phyloP scores from a whole-genome alignment of 495 filamentous ascomycete genomes.

The Thermochaetoides thermophila region DNA sequence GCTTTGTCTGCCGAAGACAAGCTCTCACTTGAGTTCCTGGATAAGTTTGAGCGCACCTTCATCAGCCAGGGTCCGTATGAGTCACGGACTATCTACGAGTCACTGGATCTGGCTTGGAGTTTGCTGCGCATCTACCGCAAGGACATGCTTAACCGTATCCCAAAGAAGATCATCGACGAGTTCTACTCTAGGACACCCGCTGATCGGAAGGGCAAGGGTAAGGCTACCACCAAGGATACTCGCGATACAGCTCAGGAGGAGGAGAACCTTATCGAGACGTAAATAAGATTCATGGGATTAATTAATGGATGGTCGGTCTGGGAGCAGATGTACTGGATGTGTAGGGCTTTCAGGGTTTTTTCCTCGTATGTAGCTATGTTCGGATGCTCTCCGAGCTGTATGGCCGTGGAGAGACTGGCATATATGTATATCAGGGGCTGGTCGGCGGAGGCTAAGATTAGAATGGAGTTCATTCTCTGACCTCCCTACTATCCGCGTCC shows the following conservation, averaged over 20 bases:
- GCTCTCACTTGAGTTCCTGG: conserved; percentile 91
- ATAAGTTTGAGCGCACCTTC: conserved; percentile 92
- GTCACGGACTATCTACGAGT: conserved; percentile 74
- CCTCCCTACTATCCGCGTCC: too few relatives aligned
- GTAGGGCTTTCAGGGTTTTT: too few relatives aligned
- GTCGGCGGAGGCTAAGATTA: too few relatives aligned
- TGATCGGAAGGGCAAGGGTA: conserved; percentile 38
- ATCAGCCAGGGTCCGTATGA: conserved; percentile 90
- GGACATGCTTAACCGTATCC: conserved; percentile 94
- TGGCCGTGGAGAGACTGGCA: too few relatives aligned
- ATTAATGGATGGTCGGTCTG: too few relatives aligned
- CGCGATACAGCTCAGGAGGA: conserved; percentile 38
- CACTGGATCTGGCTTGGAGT: conserved; percentile 90
- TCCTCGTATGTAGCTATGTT: too few relatives aligned
- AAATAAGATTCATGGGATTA: too few relatives aligned
- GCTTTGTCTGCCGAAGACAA: conserved; percentile 92
- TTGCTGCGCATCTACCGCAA: conserved; percentile 91
- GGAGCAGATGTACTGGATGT: too few relatives aligned
- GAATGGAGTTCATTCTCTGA: too few relatives aligned
- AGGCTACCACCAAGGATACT: conserved; percentile 43
- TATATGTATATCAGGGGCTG: too few relatives aligned
- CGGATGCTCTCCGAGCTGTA: too few relatives aligned
- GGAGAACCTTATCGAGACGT: conserved; percentile 56
- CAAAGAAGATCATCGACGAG: conserved; percentile 80
- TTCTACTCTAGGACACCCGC: conserved; percentile 67